Base-by-base conservation (phyloP, 495 filamentous ascomycete species). In the Podospora bellae-mahoneyi region DNA sequence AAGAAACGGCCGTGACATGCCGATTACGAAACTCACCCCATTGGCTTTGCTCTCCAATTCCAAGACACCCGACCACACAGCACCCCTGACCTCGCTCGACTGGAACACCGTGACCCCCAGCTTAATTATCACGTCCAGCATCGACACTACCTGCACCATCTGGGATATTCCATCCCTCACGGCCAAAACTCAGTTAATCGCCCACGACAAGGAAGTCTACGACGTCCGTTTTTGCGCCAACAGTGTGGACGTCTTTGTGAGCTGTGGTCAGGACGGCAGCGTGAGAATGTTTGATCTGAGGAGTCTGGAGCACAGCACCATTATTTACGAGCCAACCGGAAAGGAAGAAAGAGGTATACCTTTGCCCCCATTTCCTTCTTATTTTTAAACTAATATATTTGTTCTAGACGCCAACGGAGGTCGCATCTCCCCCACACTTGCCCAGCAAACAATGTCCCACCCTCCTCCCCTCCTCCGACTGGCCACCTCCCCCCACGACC, bases 91-190 rank as follows among this genome's bases (percentile, higher is more conserved):
- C 3, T 96, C 92, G 9, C 82, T 99, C 28, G 95, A 99, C 79
- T 99, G 95, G 95, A 99, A 99, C 69, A 95, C 91, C 5, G 88
- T 98, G 57, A 95, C 92, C 5, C 95, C 95, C 4, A 97, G 93
- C 75, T 80, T 98, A 54, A 99, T 99, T 73, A 99, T 99, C 69
- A 99, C 95, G 0, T 96, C 92, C 3, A 97, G 94, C 76, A 99
- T 99, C 69, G 95, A 99, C 76, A 99, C 95, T 0, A 99, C 95
- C 1, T 99, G 95, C 80, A 99, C 95, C n/a, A 98, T 99, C 66
- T 99, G 95, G 95, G 95, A 99, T 74, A 99, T 99, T 32, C 95
- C 95, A 2, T 97, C 95, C 3, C 81, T 99, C 68, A 99, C 95
- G 0, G 95, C 95, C 16, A 99, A 99, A 79, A 99, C 95, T 2